These are phyloP conservation scores for Stellera chamaejasme DNA, from an alignment of 345 rosid species.

Conservation along the genomic window DNA sequence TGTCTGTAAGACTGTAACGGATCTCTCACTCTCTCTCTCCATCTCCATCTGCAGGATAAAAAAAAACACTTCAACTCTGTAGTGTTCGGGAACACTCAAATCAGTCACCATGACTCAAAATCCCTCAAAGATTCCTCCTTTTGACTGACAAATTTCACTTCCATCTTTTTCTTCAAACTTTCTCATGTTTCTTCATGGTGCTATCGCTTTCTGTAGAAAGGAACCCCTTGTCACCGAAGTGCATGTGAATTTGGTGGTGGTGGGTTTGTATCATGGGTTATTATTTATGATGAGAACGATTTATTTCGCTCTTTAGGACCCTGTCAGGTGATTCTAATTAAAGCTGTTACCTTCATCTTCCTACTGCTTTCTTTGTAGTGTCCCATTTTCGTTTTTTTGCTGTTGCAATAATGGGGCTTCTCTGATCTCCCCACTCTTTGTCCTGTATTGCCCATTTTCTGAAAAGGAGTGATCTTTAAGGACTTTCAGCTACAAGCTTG, in stretches of 20 bases:
- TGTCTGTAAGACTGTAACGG: background rate
- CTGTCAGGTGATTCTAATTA: slow-evolving; percentile 29
- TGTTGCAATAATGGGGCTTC: slow-evolving; percentile 6
- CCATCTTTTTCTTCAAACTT: slow-evolving; percentile 5
- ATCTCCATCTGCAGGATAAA: too few species aligned
- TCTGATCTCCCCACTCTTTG: slow-evolving; percentile 2
- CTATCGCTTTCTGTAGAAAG: slow-evolving; percentile 40
- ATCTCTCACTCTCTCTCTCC: slow-evolving; percentile 5
- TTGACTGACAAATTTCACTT: slow-evolving; percentile 15
- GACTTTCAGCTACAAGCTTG: slow-evolving; percentile 12
- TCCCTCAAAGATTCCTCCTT: slow-evolving; percentile 24
- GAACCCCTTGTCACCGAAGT: slow-evolving; percentile 28
- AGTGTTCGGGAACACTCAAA: background rate
- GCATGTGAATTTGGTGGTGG: slow-evolving; percentile 48
- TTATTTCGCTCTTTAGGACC: slow-evolving; percentile 21
- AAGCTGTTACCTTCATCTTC: background rate
- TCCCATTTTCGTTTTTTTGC: slow-evolving; percentile 11
- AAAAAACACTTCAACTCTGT: background rate
- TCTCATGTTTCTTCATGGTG: slow-evolving; percentile 6
- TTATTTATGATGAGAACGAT: slow-evolving; percentile 32
- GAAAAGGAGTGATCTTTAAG: slow-evolving; percentile 11
- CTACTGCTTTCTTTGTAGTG: background rate
- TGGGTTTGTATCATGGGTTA: slow-evolving; percentile 25
- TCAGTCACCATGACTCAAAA: background rate
- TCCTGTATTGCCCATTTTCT: slow-evolving; percentile 1